Conservation (phyloP, 148 eudicot species). For the Diospyros lotus region DNA sequence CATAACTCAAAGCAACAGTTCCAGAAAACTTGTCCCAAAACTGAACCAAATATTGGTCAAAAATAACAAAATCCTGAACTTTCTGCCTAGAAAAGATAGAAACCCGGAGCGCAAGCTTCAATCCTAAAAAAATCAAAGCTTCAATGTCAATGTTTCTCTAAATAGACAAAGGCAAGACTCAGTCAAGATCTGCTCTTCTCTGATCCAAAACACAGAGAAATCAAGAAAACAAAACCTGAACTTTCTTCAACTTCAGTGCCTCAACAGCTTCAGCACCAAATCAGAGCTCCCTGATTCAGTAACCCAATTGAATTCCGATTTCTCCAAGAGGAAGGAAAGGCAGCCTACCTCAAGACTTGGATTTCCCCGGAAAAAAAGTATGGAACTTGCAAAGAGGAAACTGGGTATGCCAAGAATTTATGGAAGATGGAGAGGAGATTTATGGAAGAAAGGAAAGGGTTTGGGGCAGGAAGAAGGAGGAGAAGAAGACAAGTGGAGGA, state of each 20-base stretch:
- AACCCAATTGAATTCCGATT: too few relatives aligned
- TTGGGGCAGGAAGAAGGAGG: conserved; percentile 1
- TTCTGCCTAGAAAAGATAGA: too few relatives aligned
- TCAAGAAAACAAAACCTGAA: neutral
- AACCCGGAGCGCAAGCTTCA: neutral
- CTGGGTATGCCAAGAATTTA: too few relatives aligned
- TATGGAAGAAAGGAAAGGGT: neutral
- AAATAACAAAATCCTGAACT: neutral
- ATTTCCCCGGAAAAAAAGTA: too few relatives aligned
- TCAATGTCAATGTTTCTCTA: neutral
- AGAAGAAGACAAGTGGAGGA: conserved; percentile 12
- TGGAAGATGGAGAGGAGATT: neutral
- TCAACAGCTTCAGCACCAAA: neutral
- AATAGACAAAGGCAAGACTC: neutral
- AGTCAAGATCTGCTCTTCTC: neutral
- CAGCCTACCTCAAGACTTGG: neutral
- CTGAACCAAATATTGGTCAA: too few relatives aligned
- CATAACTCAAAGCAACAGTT: conserved; percentile 15
- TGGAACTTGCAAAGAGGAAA: too few relatives aligned
- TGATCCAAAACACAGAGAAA: neutral
- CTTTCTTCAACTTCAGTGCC: neutral
- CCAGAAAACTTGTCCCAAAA: too few relatives aligned
- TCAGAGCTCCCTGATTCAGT: neutral
- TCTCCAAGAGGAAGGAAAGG: neutral
- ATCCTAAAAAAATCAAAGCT: neutral